Percentiles rank a stretch among this genome's conserved stretches.
phyloP scores from a whole-genome alignment of 345 rosid genomes.

The Kernera saxatilis region DNA sequence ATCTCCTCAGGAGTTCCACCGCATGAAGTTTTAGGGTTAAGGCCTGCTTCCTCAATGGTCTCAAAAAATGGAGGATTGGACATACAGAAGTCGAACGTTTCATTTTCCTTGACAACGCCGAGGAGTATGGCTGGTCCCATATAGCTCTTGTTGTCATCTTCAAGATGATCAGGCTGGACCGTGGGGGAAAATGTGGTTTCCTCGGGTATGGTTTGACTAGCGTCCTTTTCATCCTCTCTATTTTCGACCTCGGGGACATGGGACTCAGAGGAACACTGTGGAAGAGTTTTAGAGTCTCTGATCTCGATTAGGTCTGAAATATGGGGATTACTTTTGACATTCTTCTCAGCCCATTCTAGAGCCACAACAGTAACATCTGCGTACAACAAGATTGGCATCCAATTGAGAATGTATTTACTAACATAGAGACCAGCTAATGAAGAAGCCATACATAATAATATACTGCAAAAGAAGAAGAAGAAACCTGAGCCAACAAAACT shows the following conservation, averaged over 20 bases:
- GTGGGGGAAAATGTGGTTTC: conserved; percentile 13
- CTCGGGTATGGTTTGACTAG: neutral
- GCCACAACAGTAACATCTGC: conserved; percentile 82
- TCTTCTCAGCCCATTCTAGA: conserved; percentile 83
- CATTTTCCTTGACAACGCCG: conserved; percentile 60
- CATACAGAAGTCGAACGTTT: conserved; percentile 92
- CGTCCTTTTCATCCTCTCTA: conserved; percentile 19
- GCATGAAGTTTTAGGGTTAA: conserved; percentile 86
- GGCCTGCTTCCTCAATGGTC: conserved; percentile 70
- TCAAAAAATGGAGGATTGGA: conserved; percentile 96
- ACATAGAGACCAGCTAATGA: neutral
- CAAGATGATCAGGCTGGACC: conserved; percentile 18
- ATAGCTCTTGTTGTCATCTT: conserved; percentile 29
- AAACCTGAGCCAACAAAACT: conserved; percentile 78
- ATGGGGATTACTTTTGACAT: conserved; percentile 62
- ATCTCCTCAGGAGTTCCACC: conserved; percentile 89
- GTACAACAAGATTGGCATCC: conserved; percentile 19
- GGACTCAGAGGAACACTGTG: conserved; percentile 15
- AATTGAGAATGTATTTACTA: neutral
- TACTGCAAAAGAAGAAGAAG: neutral
- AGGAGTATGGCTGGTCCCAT: conserved; percentile 49
- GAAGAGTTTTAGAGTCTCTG: conserved; percentile 42
- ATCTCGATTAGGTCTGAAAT: conserved; percentile 64
- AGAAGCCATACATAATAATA: neutral
- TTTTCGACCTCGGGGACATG: neutral